Percentiles rank a stretch among this genome's conserved stretches.
Conservation (phyloP, 257 asterid genomes). For the Jaltomata sinuosa region DNA sequence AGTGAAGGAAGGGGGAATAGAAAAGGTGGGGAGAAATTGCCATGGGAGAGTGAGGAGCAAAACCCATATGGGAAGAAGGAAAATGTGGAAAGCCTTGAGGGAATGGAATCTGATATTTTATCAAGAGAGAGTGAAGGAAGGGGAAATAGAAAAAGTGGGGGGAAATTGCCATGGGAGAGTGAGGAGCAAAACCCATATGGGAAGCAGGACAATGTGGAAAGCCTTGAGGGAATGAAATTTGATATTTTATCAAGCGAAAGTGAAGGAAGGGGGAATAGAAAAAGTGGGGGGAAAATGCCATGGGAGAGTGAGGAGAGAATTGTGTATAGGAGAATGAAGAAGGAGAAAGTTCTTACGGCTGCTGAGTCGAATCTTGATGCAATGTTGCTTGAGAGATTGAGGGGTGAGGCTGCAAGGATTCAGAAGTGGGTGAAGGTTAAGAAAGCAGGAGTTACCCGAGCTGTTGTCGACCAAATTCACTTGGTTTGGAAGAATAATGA, state of each 20-base stretch:
- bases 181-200: slow-evolving; percentile 5
- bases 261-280: slow-evolving; percentile 28
- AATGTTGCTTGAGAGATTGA: slow-evolving; percentile 56
- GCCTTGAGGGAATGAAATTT: slow-evolving; percentile 18
- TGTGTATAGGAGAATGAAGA: slow-evolving; percentile 29
- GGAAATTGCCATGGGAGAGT: too few species aligned
- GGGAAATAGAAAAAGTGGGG: too few species aligned
- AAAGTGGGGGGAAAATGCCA: slow-evolving; percentile 34
- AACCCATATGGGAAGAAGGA: too few species aligned
- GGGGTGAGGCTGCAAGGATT: slow-evolving; percentile 54
- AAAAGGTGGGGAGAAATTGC: too few species aligned
- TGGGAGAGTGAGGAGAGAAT: slow-evolving; percentile 61
- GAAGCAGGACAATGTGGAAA: slow-evolving; percentile 13
- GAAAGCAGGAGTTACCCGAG: slow-evolving; percentile 84
- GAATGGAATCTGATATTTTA: too few species aligned
- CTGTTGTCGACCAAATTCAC: slow-evolving; percentile 59
- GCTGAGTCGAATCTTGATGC: slow-evolving; percentile 57
- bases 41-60: too few species aligned
- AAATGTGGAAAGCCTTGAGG: too few species aligned
- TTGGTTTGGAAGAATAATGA: slow-evolving; percentile 57
- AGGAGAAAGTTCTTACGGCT: slow-evolving; percentile 32
- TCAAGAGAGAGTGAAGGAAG: too few species aligned
- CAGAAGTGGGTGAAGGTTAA: slow-evolving; percentile 82
- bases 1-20: too few species aligned
- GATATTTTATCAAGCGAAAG: slow-evolving; percentile 19